These are phyloP conservation scores for Mucor velutinosus DNA, from an alignment of 371 early-diverging fungal genomes.

Conservation along the genomic window DNA sequence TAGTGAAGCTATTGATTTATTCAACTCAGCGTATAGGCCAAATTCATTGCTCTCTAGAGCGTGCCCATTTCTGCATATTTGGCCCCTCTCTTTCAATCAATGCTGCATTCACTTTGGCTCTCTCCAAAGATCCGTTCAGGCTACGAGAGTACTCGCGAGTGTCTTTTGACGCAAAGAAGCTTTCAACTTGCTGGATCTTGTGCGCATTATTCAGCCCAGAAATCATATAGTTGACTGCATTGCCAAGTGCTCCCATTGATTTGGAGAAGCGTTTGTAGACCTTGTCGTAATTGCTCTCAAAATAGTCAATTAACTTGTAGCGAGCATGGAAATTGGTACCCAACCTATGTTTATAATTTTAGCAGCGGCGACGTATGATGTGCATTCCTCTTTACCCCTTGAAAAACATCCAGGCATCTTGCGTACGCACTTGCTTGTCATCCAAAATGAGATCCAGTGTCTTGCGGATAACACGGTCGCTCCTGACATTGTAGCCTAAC, in stretches of 20 bases:
- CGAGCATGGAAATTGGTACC: constrained; percentile 60
- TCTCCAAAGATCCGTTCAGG: constrained; percentile 84
- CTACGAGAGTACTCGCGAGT: constrained; percentile 67
- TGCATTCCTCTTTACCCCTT: constrained; percentile 19
- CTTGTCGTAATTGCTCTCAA: constrained; percentile 68
- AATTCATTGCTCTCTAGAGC: background rate
- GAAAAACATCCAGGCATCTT: constrained; percentile 75
- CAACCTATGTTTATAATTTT: constrained; percentile 21
- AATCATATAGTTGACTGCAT: constrained; percentile 63
- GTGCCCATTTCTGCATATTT: constrained; percentile 18
- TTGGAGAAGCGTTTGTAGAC: constrained; percentile 68
- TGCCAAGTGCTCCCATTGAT: constrained; percentile 73
- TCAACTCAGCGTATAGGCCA: background rate
- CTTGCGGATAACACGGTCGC: constrained; percentile 53
- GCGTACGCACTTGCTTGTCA: constrained; percentile 68
- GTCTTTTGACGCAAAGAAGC: constrained; percentile 73
- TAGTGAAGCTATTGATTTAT: background rate
- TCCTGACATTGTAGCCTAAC: constrained; percentile 67
- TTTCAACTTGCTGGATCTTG: constrained; percentile 67
- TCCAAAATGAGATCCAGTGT: constrained; percentile 67
- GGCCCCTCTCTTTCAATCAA: constrained; percentile 78
- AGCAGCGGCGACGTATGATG: background rate
- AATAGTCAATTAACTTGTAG: constrained; percentile 73
- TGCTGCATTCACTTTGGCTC: constrained; percentile 68
- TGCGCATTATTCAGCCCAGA: constrained; percentile 63